A percentile compares a stretch with the other conserved stretches of the same genome.
phyloP scores from a whole-genome alignment of 257 asterid genomes.

The Sherardia arvensis region DNA sequence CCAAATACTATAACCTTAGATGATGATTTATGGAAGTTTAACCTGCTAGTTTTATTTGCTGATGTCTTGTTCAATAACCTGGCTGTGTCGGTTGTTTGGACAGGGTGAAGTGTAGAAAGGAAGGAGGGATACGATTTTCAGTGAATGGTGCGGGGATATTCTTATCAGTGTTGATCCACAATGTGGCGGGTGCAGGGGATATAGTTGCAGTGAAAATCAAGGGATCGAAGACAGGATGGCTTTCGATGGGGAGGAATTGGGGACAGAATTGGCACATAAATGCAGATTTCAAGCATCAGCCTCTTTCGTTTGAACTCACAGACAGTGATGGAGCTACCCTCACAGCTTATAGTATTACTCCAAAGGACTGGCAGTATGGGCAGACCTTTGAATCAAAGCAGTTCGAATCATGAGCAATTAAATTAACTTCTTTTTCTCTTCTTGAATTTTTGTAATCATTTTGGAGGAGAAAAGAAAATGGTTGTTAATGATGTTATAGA shows the following conservation, averaged over 20 bases:
- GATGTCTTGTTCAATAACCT: background rate
- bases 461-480: background rate
- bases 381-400: conserved; percentile 65
- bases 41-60: no score
- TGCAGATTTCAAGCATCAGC: conserved; percentile 44
- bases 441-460: background rate
- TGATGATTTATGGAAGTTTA: no score
- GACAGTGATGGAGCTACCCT: conserved; percentile 36
- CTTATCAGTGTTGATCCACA: conserved; percentile 44
- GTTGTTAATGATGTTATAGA: conserved; percentile 1
- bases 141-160: conserved; percentile 41
- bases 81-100: background rate
- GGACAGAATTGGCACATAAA: conserved; percentile 63
- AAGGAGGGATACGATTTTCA: conserved; percentile 54
- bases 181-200: conserved; percentile 59
- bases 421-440: background rate
- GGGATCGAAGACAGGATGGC: conserved; percentile 39
- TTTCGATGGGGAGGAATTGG: conserved; percentile 62
- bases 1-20: no score
- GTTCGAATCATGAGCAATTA: conserved; percentile 22
- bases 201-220: conserved; percentile 36
- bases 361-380: conserved; percentile 46
- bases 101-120: conserved; percentile 56
- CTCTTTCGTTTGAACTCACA: conserved; percentile 54
- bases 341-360: conserved; percentile 44